Base-by-base conservation (phyloP, 1,139 yeast genomes). In the Geotrichum aggregatum region DNA sequence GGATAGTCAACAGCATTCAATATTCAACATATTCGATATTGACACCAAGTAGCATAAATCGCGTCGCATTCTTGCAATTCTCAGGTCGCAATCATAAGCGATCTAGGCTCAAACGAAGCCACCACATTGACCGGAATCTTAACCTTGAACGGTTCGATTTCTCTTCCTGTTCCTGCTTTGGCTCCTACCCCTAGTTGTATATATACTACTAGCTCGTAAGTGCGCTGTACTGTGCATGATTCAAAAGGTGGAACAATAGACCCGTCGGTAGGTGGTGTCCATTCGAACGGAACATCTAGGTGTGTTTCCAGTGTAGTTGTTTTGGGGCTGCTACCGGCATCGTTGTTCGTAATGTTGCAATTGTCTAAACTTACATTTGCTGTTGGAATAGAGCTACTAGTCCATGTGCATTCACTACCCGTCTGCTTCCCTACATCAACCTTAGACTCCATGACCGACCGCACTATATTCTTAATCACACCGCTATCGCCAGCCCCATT, bases 141-240 rank as follows among this genome's bases (percentile, higher is more conserved):
- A 8, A 40, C 8, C 19, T 14, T 21, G 10, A 40, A 11, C 24
- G 44, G 19, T n/a, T n/a, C n/a, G n/a, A n/a, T n/a, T n/a, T n/a
- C n/a, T n/a, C n/a, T n/a, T n/a, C n/a, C n/a, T n/a, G n/a, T n/a
- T n/a, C n/a, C n/a, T n/a, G n/a, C n/a, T n/a, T n/a, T 10, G n/a
- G 6, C 33, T 24, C n/a, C 14, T n/a, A 18, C 21, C 44, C 44
- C n/a, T 22, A 19, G 16, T 24, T 22, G 16, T 40, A 22, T 19
- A 40, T 21, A n/a, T n/a, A 22, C 33, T 13, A 8, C 13, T 6
- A 40, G 14, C 33, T 40, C 14, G 45, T 42, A 42, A 2, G 28
- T 36, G 26, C 35, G 45, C 35, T 42, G 26, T 14, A 42, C 26
- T 26, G 45, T 19, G 45, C 45, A 42, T 3, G 45, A 42, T 26